A percentile compares a stretch with the other conserved stretches of the same genome.
These are phyloP conservation scores for Xylaria polymorpha DNA, from an alignment of 2,329 filamentous ascomycete genomes.

Conservation along the genomic window DNA sequence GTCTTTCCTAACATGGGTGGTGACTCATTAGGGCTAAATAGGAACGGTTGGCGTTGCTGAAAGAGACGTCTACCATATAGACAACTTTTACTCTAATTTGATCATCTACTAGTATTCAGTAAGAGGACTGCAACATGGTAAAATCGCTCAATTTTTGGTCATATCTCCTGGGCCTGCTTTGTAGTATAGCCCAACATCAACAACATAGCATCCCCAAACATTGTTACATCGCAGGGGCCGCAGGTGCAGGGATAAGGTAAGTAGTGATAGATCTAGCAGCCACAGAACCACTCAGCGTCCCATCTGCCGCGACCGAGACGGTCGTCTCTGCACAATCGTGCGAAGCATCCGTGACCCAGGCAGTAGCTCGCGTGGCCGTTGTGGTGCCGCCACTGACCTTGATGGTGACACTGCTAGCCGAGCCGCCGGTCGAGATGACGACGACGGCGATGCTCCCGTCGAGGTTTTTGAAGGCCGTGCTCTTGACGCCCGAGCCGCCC, in stretches of 20 bases:
- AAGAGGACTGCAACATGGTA: background rate
- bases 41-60: background rate
- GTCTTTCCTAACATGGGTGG: background rate
- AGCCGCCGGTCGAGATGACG: constrained; percentile 46
- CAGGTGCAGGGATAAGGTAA: constrained; percentile 41
- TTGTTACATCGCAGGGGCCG: constrained; percentile 28
- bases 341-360: constrained; percentile 46
- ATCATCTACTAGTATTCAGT: background rate
- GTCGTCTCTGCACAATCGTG: constrained; percentile 42
- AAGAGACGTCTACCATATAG: background rate
- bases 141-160: background rate
- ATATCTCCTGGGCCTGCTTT: background rate
- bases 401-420: constrained; percentile 37
- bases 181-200: background rate
- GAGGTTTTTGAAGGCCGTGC: constrained; percentile 53
- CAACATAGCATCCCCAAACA: background rate
- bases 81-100: background rate
- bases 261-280: constrained; percentile 47
- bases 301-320: constrained; percentile 40
- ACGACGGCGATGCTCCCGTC: constrained; percentile 55
- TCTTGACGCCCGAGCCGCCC: constrained; percentile 48
- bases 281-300: constrained; percentile 42
- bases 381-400: constrained; percentile 36
- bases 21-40: background rate
- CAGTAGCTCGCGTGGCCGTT: constrained; percentile 39